Evolutionary conservation across 2,329 filamentous ascomycete genomes (phyloP), one percentile per base, ranked within the genome.

Genomic region (Hypoxylon sp.): DNA sequence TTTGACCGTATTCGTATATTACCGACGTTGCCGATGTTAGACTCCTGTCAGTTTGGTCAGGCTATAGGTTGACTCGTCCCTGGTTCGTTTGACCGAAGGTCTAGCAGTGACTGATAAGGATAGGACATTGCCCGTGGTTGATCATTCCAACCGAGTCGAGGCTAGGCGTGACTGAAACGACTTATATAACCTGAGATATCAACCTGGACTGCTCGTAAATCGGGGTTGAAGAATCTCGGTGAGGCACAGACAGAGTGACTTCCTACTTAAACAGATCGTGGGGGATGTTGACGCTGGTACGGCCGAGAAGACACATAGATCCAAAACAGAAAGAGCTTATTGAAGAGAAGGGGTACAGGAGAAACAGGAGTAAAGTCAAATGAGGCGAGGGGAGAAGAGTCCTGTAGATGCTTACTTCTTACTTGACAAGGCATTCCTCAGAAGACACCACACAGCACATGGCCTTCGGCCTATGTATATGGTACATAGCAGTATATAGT

Each of bases 171-270:
- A 58, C 20, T 45, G 20, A 64, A 50, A 38, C 16, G 14, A 16
- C 38, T 16, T 67, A 63, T 61, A 49, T 33, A 49, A 12, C 46
- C 44, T 53, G 32, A 46, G 42, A 28, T 44, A 28, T 22, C 28
- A 44, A 30, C 48, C 52, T 44, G 3, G 18, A 42, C 16, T 5
- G 45, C 18, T 30, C 18, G 26, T 9, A 44, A 45, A 54, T 53
- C 48, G 12, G 38, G 20, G 26, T 14, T 52, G 56, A 61, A 54
- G 55, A 65, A 67, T 56, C 51, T 26, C 9, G 22, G 26, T 63
- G 52, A 67, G 55, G 61, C 64, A 67, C 24, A 45, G 30, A 20
- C 32, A 18, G 33, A 44, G 45, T 8, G 22, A 61, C 20, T 62
- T 24, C 44, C 16, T 26, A 55, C 46, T 8, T 48, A 33, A 28